phyloP scores from a whole-genome alignment of 2,329 filamentous ascomycete species.

The Cordyceps javanica region DNA sequence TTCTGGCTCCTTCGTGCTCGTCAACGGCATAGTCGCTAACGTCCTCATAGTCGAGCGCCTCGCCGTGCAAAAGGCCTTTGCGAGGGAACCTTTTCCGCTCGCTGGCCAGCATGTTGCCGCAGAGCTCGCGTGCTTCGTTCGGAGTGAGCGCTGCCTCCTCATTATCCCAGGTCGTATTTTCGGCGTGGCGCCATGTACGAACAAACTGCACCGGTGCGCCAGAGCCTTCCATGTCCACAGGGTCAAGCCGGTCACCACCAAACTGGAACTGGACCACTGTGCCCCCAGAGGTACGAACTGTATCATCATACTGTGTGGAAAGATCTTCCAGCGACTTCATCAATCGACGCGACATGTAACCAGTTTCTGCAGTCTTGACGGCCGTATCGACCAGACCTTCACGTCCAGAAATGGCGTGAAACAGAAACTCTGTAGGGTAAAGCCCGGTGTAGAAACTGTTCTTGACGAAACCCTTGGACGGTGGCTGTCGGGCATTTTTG shows the following conservation, averaged over 20 bases:
- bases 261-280: slow-evolving; percentile 96
- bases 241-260: slow-evolving; percentile 90
- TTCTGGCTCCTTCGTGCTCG: slow-evolving; percentile 74
- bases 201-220: slow-evolving; percentile 90
- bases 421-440: slow-evolving; percentile 86
- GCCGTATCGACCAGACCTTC: slow-evolving; percentile 98
- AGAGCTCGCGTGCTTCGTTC: slow-evolving; percentile 63
- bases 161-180: slow-evolving; percentile 74
- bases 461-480: slow-evolving; percentile 91
- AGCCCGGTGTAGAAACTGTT: slow-evolving; percentile 97
- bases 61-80: slow-evolving; percentile 54
- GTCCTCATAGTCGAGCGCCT: slow-evolving; percentile 64
- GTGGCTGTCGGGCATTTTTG: slow-evolving; percentile 86
- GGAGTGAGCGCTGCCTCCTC: slow-evolving; percentile 67
- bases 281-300: slow-evolving; percentile 83
- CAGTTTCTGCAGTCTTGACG: slow-evolving; percentile 97
- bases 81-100: slow-evolving; percentile 61
- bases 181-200: slow-evolving; percentile 78
- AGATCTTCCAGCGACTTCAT: slow-evolving; percentile 98
- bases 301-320: slow-evolving; percentile 89
- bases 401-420: slow-evolving; percentile 97
- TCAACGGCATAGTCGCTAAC: slow-evolving; percentile 63
- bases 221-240: slow-evolving; percentile 94
- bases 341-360: slow-evolving; percentile 95
- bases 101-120: slow-evolving; percentile 58